Base-by-base conservation (phyloP, 2,329 filamentous ascomycete species). In the Ophiostoma novo-ulmi region DNA sequence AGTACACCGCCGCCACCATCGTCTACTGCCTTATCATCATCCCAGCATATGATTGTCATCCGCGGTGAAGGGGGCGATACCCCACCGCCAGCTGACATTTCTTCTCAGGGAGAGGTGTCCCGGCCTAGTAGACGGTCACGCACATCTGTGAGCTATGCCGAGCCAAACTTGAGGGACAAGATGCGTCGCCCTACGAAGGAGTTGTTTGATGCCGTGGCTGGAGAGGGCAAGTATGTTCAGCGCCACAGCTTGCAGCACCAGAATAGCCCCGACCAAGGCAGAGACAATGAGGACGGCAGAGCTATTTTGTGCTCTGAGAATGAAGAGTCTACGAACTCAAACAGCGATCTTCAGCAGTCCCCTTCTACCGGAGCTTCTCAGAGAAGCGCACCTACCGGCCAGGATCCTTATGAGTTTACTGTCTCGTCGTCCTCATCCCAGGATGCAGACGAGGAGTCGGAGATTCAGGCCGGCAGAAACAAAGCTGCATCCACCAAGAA, bases 111-210 rank as follows among this genome's bases (percentile, higher is more conserved):
- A 68, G 85, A 90, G 74, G 85, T 85, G 38, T 83, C 86, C 38
- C 85, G 92, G 64, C 86, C 87, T 31, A 90, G 88, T 75, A 84
- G 92, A 74, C 86, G 92, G 74, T 87, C 87, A 67, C 84, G 90
- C 75, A 81, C 87, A 13, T 84, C 88, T 68, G 86, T 95, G 73
- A 94, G 91, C 81, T 95, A 95, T 78, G 90, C 91, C 13, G 91
- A 94, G 78, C 92, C 92, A 1, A 94, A 91, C 76, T 82, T 95
- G 61, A 85, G 90, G 73, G 90, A 89, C 77, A 95, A 95, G 80
- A 94, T 95, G 91, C 86, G 92, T 71, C 86, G 92, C 72, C 91
- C 92, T 31, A 91, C 89, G 1, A 92, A 92, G 77, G 88, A 92
- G 74, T 80, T 94, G 11, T 86, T 90, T 48, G 91, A 93, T 78